Percentiles rank a stretch among this genome's conserved stretches.
These are phyloP conservation scores for Oligophagozyma castellii DNA, from an alignment of 1,139 yeast species.

Conservation along the genomic window DNA sequence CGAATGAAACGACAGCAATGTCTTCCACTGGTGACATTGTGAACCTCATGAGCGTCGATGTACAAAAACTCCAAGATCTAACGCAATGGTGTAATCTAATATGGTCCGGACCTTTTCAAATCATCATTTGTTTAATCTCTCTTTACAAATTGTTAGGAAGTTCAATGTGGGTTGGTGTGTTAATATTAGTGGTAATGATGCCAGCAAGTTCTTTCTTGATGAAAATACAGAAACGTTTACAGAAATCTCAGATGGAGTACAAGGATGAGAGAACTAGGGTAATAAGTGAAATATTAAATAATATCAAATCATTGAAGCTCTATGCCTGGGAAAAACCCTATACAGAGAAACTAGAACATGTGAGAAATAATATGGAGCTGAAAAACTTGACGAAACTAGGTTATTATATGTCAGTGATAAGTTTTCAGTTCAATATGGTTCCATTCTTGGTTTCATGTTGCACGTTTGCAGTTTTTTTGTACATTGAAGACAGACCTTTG, in stretches of 20 bases:
- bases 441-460: constrained; percentile 87
- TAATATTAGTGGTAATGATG: constrained; percentile 68
- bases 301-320: constrained; percentile 80
- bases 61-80: constrained; percentile 84
- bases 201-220: constrained; percentile 74
- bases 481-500: constrained; percentile 50
- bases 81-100: constrained; percentile 75
- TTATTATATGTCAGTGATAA: constrained; percentile 54
- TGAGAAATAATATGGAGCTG: constrained; percentile 83
- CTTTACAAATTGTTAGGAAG: constrained; percentile 68
- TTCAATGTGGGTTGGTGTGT: constrained; percentile 96
- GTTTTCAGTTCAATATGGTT: constrained; percentile 73
- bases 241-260: constrained; percentile 57
- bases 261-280: constrained; percentile 59
- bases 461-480: constrained; percentile 75
- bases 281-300: constrained; percentile 78
- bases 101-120: constrained; percentile 97
- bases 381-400: constrained; percentile 68
- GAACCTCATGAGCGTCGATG: constrained; percentile 92
- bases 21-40: constrained; percentile 95
- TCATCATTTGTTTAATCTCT: constrained; percentile 62
- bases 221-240: constrained; percentile 58
- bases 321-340: constrained; percentile 95
- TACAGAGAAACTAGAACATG: constrained; percentile 53
- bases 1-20: constrained; percentile 69